Conservation (phyloP, 2,329 filamentous ascomycete species). For the Sclerotinia borealis region DNA sequence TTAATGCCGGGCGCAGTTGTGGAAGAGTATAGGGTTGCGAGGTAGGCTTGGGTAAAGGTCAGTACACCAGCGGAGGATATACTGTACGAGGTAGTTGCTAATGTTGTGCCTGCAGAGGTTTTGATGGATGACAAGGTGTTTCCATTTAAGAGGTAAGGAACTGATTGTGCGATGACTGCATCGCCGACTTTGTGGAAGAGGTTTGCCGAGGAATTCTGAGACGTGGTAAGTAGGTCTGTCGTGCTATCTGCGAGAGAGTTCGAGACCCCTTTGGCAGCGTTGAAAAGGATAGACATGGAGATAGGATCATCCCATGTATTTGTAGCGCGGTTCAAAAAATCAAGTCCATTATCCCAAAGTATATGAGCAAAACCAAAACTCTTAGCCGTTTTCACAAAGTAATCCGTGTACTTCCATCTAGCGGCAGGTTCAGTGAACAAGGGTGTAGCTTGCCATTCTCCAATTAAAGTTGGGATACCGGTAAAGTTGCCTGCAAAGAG, state of each 20-base stretch:
- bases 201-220: conserved; percentile 46
- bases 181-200: conserved; percentile 48
- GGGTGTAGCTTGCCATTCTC: conserved; percentile 50
- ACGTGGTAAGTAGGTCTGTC: conserved; percentile 39
- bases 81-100: conserved; percentile 42
- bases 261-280: conserved; percentile 37
- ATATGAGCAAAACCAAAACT: conserved; percentile 46
- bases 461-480: conserved; percentile 48
- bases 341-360: conserved; percentile 54
- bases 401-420: conserved; percentile 53
- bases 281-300: conserved; percentile 42
- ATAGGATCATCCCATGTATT: conserved; percentile 46
- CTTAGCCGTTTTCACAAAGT: conserved; percentile 42
- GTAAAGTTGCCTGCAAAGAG: conserved; percentile 49
- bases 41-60: conserved; percentile 42
- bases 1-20: conserved; percentile 40
- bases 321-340: conserved; percentile 46
- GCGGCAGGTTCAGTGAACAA: conserved; percentile 47
- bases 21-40: conserved; percentile 39
- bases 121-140: conserved; percentile 43
- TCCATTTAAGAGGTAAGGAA: conserved; percentile 49
- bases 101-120: conserved; percentile 33
- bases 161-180: conserved; percentile 36
- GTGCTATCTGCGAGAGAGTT: conserved; percentile 50
- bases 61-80: conserved; percentile 40